Evolutionary conservation across 2,329 filamentous ascomycete genomes (phyloP).

Genomic region (Phialocephala subalpina): DNA sequence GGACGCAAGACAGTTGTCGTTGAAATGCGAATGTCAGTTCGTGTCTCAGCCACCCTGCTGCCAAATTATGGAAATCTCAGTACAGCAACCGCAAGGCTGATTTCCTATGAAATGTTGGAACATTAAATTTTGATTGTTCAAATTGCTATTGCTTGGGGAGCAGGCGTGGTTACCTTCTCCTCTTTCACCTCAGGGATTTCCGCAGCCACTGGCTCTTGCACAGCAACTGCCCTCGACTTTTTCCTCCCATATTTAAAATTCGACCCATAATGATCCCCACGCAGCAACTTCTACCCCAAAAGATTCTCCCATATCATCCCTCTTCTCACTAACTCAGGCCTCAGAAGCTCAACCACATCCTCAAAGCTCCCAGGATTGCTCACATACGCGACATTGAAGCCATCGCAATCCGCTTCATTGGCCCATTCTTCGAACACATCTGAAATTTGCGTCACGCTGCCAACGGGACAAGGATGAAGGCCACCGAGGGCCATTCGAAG

Average conservation of each 20-base stretch:
- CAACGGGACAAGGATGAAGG: background rate
- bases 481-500: constrained; percentile 62
- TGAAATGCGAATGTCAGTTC: background rate
- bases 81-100: too few relatives aligned
- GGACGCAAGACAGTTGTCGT: constrained; percentile 2
- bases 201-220: background rate
- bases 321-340: background rate
- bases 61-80: too few relatives aligned
- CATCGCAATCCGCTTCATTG: background rate
- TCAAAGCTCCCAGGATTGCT: background rate
- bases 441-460: background rate
- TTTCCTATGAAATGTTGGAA: too few relatives aligned
- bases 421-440: background rate
- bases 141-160: background rate
- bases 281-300: background rate
- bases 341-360: background rate
- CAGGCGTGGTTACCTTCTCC: background rate
- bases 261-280: background rate
- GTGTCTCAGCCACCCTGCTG: background rate
- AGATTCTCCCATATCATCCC: background rate
- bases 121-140: background rate
- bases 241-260: background rate
- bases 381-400: background rate
- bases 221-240: background rate
- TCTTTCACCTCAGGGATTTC: background rate